Base-by-base conservation (phyloP, 257 asterid species). In the Capsicum baccatum region DNA sequence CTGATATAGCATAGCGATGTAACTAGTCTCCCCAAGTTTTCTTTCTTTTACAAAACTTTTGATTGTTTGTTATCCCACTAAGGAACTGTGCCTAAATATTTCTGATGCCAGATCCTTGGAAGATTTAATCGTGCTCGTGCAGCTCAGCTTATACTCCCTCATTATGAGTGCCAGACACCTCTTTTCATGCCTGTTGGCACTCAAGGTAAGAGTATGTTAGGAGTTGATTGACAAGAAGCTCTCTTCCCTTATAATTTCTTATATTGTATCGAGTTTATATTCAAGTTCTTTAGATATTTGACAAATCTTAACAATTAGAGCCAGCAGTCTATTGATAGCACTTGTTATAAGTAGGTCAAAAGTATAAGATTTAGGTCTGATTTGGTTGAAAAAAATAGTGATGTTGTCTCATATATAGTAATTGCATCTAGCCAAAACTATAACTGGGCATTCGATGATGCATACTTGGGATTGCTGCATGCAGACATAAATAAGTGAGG, bases 171-270 rank as follows among this genome's bases (percentile, higher is more conserved):
- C 86, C 96, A 95, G 86, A 95, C 98, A 73, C 99, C 98, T 79
- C 87, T 97, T 54, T 95, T 97, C 85, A 95, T 97, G 99, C 99
- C 99, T 0, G 99, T 97, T 42, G 99, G 99, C 42, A 95, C 99
- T n/a, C 98, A 97, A 95, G 99, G 99, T 93, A 73, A 86, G 85
- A 76, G 56, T 19, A 70, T 84, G 62, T 35, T 54, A 68, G 35
- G 33, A 78, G 64, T 54, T 52, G 21, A 74, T 74, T 2, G 8
- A 74, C 19, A 21, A 1, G 62, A 74, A 50, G 62, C 57, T 12
- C 19, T 50, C 42, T 74, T 73, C 37, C 15, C 59, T 21, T 50
- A 13, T 76, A 50, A 52, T 50, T 4, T 76, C n/a, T 21, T 9
- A 76, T 50, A 26, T 76, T 76, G 59, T 48, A 48, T 74, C 14